A percentile compares a stretch with the other conserved stretches of the same genome.
phyloP scores from a whole-genome alignment of 2,329 filamentous ascomycete species.

The Moelleriella libera region DNA sequence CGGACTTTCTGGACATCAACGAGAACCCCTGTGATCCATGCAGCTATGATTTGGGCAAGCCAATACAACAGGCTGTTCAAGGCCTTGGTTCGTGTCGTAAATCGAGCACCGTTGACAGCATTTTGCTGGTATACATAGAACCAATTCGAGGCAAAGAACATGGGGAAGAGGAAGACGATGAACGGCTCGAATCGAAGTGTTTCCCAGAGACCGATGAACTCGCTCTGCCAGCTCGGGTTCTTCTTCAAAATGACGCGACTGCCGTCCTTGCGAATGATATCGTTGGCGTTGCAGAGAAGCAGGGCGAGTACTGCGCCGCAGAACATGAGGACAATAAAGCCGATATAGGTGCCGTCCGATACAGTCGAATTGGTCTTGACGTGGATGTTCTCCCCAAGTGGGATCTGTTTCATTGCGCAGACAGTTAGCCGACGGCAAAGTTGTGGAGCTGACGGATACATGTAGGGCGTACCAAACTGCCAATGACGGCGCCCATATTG shows the following conservation, averaged over 20 bases:
- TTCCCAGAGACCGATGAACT: constrained; percentile 62
- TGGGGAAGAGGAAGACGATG: constrained; percentile 45
- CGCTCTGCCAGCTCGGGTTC: constrained; percentile 74
- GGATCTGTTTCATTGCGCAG: constrained; percentile 25
- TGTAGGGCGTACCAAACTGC: constrained; percentile 37
- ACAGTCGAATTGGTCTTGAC: constrained; percentile 32
- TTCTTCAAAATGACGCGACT: constrained; percentile 78
- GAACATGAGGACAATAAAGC: constrained; percentile 73
- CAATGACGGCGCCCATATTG: constrained; percentile 82
- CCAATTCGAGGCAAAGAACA: constrained; percentile 41
- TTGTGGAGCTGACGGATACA: no score
- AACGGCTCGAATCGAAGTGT: constrained; percentile 57
- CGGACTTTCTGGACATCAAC: constrained; percentile 57
- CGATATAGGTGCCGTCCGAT: constrained; percentile 72
- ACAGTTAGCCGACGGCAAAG: not conserved
- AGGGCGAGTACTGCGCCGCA: constrained; percentile 56
- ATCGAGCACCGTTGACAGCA: constrained; percentile 37
- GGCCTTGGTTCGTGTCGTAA: constrained; percentile 40
- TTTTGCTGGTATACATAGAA: constrained; percentile 48
- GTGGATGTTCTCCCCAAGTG: constrained; percentile 55
- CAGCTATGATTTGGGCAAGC: constrained; percentile 41
- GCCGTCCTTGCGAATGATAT: constrained; percentile 63
- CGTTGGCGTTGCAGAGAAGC: constrained; percentile 54
- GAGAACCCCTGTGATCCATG: constrained; percentile 28
- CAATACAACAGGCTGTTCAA: constrained; percentile 41